Percentiles rank a stretch among this genome's conserved stretches.
Conservation (phyloP, 2,329 filamentous ascomycete species). For the Neophaeococcomyces mojaviensis region DNA sequence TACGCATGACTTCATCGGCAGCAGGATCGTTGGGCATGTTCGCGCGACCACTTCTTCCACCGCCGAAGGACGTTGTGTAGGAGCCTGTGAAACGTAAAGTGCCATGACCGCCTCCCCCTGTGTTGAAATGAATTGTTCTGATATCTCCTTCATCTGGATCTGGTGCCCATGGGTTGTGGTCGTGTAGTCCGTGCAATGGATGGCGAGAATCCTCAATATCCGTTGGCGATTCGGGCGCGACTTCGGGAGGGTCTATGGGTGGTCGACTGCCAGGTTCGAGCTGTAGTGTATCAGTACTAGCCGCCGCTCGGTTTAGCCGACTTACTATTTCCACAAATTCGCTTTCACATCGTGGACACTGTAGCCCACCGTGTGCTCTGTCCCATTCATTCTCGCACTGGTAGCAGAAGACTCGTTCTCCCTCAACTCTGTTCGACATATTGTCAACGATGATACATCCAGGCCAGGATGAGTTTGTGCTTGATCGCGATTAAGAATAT, state of each 20-base stretch:
- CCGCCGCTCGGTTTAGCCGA: constrained; percentile 14
- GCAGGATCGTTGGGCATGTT: constrained; percentile 3
- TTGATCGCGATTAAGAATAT: too few relatives aligned
- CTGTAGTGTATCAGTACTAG: constrained; percentile 11
- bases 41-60: constrained; percentile 7
- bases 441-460: constrained; percentile 26
- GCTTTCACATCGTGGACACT: constrained; percentile 68
- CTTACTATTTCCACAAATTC: constrained; percentile 83
- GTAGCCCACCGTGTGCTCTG: constrained; percentile 58
- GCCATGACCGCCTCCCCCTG: constrained; percentile 14
- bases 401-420: constrained; percentile 82
- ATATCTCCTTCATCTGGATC: constrained; percentile 40
- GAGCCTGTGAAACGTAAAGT: constrained; percentile 20
- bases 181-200: constrained; percentile 1
- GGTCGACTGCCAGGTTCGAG: constrained; percentile 11
- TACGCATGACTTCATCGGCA: constrained; percentile 8
- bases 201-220: constrained; percentile 5
- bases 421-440: constrained; percentile 25
- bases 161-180: constrained; percentile 45
- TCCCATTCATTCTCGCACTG: constrained; percentile 76
- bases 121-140: constrained; percentile 19
- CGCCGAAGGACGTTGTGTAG: constrained; percentile 9
- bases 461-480: too few relatives aligned
- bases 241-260: constrained; percentile 30
- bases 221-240: constrained; percentile 13